Percentiles rank a stretch among this genome's conserved stretches.
Conservation (phyloP, 1,284 basidiomycete species). For the Tilletia walkeri region DNA sequence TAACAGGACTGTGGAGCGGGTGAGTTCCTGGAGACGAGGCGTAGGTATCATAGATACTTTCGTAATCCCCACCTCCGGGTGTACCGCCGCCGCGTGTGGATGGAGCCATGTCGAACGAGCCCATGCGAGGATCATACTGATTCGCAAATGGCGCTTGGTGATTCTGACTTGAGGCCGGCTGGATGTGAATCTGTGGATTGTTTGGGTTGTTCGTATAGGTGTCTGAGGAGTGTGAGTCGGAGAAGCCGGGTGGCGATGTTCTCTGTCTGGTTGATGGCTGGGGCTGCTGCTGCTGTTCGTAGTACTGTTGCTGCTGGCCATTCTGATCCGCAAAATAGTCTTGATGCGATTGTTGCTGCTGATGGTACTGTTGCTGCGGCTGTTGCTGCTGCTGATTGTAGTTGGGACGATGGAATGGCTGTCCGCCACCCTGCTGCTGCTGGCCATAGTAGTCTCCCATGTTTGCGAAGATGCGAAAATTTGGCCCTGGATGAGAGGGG, state of each 20-base stretch:
- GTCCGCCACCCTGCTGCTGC: slow-evolving; percentile 13
- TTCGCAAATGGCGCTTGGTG: slow-evolving; percentile 6
- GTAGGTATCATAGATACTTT: slow-evolving; percentile 10
- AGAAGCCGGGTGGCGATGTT: slow-evolving; percentile 14
- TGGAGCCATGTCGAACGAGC: neutral
- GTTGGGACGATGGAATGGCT: slow-evolving; percentile 14
- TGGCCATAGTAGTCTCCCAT: slow-evolving; percentile 12
- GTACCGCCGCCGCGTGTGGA: neutral
- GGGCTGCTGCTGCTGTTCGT: neutral
- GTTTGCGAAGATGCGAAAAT: neutral
- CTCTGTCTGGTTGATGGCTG: neutral
- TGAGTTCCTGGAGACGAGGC: neutral
- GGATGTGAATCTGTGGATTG: slow-evolving; percentile 10
- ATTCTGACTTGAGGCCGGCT: neutral
- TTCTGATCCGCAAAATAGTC: neutral
- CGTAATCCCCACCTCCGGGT: slow-evolving; percentile 8
- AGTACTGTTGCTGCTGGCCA: neutral
- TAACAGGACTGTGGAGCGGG: too few species aligned
- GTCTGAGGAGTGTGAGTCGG: slow-evolving; percentile 15
- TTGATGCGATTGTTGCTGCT: neutral
- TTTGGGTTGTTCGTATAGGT: slow-evolving; percentile 5
- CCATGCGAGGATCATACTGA: neutral
- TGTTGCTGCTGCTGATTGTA: slow-evolving; percentile 8
- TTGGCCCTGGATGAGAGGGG: too few species aligned
- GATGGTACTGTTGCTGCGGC: slow-evolving; percentile 3